Evolutionary conservation across 2,329 filamentous ascomycete genomes (phyloP), one percentile per base, ranked within the genome.

Genomic region (Ceratocystis smalleyi): DNA sequence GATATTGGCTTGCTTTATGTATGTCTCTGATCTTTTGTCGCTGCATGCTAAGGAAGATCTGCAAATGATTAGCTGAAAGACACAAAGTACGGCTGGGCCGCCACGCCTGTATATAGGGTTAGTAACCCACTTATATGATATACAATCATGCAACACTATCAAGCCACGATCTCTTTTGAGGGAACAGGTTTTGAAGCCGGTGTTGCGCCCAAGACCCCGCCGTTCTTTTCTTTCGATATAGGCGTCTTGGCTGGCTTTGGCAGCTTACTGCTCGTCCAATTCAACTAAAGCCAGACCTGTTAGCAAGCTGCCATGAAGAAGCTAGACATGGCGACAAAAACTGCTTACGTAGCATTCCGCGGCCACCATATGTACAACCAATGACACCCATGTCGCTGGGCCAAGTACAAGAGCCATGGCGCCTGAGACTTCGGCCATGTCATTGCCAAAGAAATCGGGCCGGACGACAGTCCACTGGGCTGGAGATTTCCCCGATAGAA

Each of bases 311-410:
- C 8, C 54, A 19, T n/a, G 15, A 32, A 27, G 32, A n/a, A 32
- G 54, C 30, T 10, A n/a, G 24, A 32, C 27, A 7, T n/a, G 15
- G 15, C 5, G 5, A 57, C 15, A n/a, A n/a, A 30, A n/a, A 35
- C 47, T 5, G 12, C 35, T 65, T 32, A 62, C 64, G 47, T 65
- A 65, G 27, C n/a, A n/a, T 24, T 65, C 63, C 10, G 47, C 24
- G 1, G 60, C 15, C 5, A 57, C 19, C 4, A 57, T 19, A 27
- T 65, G 63, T n/a, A 65, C 12, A 1, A 32, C 30, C 6, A 65
- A 35, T 17, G 63, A 59, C 17, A 61, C 15, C 63, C 45, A 65
- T 3, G 49, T 55, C 15, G 45, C 43, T 10, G 59, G 40, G 3
- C 30, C 63, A n/a, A 65, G 47, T 40, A 47, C 49, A n/a, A 65